Evolutionary conservation across 2,329 filamentous ascomycete genomes (phyloP).

Genomic region (Aspergillus clavatus): DNA sequence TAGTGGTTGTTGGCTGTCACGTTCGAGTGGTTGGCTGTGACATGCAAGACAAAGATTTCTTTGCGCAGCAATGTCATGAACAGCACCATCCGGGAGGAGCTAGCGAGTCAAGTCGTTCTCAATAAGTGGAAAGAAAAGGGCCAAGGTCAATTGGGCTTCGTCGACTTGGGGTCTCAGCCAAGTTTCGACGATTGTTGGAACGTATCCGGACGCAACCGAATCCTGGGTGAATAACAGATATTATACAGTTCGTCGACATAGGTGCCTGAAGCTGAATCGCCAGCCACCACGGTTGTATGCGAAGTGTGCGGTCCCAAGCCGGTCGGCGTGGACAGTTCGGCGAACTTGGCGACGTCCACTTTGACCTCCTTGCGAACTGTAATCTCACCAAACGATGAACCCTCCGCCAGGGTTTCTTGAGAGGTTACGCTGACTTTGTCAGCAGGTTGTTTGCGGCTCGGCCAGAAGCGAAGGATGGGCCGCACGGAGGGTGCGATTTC

Average conservation of each 20-base stretch:
- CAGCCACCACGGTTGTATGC: slow-evolving; percentile 22
- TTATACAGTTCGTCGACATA: slow-evolving; percentile 47
- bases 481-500: slow-evolving; percentile 19
- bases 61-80: too few species aligned
- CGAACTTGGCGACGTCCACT: slow-evolving; percentile 43
- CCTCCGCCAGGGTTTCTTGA: slow-evolving; percentile 20
- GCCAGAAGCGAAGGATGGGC: slow-evolving; percentile 21
- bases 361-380: slow-evolving; percentile 60
- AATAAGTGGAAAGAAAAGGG: neutral
- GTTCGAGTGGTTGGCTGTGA: too few species aligned
- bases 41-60: too few species aligned
- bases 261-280: slow-evolving; percentile 27
- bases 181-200: slow-evolving; percentile 8
- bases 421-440: slow-evolving; percentile 5
- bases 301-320: slow-evolving; percentile 18
- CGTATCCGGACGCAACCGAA: slow-evolving; percentile 24
- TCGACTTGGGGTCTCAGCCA: neutral
- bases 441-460: slow-evolving; percentile 9
- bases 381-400: slow-evolving; percentile 49
- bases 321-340: slow-evolving; percentile 18
- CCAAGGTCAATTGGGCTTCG: neutral
- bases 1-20: too few species aligned
- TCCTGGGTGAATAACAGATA: slow-evolving; percentile 28
- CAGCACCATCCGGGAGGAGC: too few species aligned
- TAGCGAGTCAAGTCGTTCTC: too few species aligned